Conservation (phyloP, 352 stramenopile species). For the Globisporangium megalacanthum region DNA sequence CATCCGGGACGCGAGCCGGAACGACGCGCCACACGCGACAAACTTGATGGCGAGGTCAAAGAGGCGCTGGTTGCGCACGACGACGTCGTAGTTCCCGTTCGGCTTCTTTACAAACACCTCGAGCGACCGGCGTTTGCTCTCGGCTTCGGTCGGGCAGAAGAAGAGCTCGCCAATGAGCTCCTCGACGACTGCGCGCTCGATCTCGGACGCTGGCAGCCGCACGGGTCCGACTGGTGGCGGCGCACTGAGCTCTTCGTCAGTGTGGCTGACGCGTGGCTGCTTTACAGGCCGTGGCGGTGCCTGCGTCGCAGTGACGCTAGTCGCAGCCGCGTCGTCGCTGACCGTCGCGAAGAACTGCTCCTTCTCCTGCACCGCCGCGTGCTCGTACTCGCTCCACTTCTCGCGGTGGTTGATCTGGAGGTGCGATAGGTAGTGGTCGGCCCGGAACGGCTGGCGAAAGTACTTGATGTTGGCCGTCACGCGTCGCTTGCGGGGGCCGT, state of each 20-base stretch:
- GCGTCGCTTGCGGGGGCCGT: constrained; percentile 52
- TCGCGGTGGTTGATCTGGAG: constrained; percentile 62
- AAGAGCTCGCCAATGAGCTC: constrained; percentile 46
- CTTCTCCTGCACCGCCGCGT: constrained; percentile 43
- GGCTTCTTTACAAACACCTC: constrained; percentile 43
- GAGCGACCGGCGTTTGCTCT: constrained; percentile 31
- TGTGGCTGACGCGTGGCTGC: neutral
- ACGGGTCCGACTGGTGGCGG: constrained; percentile 28
- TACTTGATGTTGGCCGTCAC: constrained; percentile 72
- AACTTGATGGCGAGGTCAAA: constrained; percentile 65
- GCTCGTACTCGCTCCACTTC: constrained; percentile 64
- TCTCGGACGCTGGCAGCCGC: constrained; percentile 44
- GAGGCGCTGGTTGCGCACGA: constrained; percentile 58
- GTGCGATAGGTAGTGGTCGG: constrained; percentile 64
- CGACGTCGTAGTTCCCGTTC: constrained; percentile 42
- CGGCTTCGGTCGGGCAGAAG: constrained; percentile 40
- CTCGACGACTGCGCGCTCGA: constrained; percentile 52
- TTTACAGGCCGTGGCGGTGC: constrained; percentile 18
- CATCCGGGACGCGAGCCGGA: constrained; percentile 45
- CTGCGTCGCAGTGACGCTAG: constrained; percentile 24
- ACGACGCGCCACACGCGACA: constrained; percentile 48
- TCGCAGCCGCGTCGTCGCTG: constrained; percentile 25
- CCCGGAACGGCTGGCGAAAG: constrained; percentile 58
- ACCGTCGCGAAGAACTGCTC: constrained; percentile 42
- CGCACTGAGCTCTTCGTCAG: neutral